Conservation (phyloP, 2,329 filamentous ascomycete species). For the Sclerotinia subarctica region DNA sequence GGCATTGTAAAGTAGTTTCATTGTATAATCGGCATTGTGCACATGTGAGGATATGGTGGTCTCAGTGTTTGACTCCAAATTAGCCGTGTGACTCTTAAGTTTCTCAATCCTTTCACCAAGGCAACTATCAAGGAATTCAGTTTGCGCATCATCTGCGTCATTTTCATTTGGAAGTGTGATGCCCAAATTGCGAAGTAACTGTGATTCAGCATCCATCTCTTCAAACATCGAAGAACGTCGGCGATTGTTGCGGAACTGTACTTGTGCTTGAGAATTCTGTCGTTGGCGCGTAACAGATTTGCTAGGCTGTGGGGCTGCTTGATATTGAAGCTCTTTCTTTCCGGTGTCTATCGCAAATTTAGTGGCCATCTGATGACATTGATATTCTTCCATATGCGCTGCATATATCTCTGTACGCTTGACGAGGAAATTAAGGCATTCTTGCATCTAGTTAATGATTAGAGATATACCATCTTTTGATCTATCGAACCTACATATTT, state of each 20-base stretch:
- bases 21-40: constrained; percentile 47
- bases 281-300: constrained; percentile 25
- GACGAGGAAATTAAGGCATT: constrained; percentile 52
- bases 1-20: constrained; percentile 51
- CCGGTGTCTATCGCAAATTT: constrained; percentile 45
- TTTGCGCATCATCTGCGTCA: constrained; percentile 29
- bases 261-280: constrained; percentile 23
- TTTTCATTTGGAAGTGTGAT: constrained; percentile 43
- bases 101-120: constrained; percentile 44
- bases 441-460: constrained; percentile 44
- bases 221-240: constrained; percentile 39
- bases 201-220: constrained; percentile 38
- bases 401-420: constrained; percentile 46
- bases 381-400: constrained; percentile 44
- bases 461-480: neutral
- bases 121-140: constrained; percentile 33
- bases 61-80: constrained; percentile 53
- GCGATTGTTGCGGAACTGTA: constrained; percentile 34
- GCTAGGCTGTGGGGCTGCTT: constrained; percentile 9
- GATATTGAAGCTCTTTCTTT: constrained; percentile 43
- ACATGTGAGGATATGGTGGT: constrained; percentile 43
- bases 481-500: constrained; percentile 46
- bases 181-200: constrained; percentile 49
- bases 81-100: constrained; percentile 44
- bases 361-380: constrained; percentile 45